Evolutionary conservation across 116 monocot species (phyloP).

Genomic region (Trichopus zeylanicus): DNA sequence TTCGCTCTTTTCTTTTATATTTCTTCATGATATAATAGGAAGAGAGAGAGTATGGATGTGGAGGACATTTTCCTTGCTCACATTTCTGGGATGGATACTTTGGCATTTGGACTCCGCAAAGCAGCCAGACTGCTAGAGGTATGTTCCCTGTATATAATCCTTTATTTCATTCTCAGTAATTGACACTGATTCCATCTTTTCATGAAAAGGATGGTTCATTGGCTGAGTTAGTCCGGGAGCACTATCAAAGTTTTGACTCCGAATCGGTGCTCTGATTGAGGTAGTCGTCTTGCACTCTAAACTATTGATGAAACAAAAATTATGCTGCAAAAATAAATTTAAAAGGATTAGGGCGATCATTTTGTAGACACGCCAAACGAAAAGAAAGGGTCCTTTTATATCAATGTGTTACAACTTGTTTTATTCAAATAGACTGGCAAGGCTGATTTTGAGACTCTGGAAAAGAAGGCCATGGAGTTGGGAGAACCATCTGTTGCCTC

Average conservation of each 20-base stretch:
- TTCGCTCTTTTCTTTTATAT: not conserved
- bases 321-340: no score
- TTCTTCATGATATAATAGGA: constrained; percentile 16
- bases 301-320: not conserved
- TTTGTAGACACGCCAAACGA: no score
- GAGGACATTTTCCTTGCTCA: constrained; percentile 93
- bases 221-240: constrained; percentile 62
- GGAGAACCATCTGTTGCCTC: constrained; percentile 81
- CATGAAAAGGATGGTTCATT: constrained; percentile 67
- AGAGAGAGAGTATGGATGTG: constrained; percentile 94
- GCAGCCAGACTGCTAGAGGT: constrained; percentile 83
- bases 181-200: not conserved
- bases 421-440: constrained; percentile 56
- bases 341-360: no score
- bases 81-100: constrained; percentile 94
- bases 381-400: not conserved
- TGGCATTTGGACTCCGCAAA: constrained; percentile 93
- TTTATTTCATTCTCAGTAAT: not conserved
- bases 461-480: constrained; percentile 85
- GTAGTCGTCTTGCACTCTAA: constrained; percentile 21
- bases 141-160: not conserved
- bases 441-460: constrained; percentile 81
- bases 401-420: not conserved
- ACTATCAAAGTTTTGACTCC: constrained; percentile 76
- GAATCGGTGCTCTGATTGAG: constrained; percentile 79